Base-by-base conservation (phyloP, 257 asterid species). In the Voacanga thouarsii region DNA sequence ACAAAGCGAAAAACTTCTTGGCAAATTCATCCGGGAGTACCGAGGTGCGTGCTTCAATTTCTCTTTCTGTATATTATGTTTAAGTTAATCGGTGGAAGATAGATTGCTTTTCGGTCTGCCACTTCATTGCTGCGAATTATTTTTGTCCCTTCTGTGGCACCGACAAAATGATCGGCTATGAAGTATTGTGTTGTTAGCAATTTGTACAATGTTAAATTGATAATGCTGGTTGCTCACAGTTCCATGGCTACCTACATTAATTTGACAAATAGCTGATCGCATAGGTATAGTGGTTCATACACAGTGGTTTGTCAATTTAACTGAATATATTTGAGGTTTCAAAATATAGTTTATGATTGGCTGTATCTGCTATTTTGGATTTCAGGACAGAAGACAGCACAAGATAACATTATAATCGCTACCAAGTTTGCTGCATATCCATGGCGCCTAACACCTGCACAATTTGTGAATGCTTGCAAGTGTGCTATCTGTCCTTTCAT, bases 351-450 rank as follows among this genome's bases (percentile, higher is more conserved):
- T 67, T 43, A 21, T 28, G 41, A 63, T 39, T 53, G 21, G 51
- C 53, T 68, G 73, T 23, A 39, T 18, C 50, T 53, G 39, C 57
- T 77, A 26, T 76, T 33, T 80, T 51, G 75, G 53, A 19, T 78
- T 66, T 82, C 86, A 93, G 98, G 96, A 61, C 85, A 79, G 72
- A 78, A 85, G 87, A 85, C 83, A 83, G 85, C 43, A 73, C 78
- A 77, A 80, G 88, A 86, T 79, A 82, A 86, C 55, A 86, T 93
- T 37, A 89, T 91, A 74, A 89, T 95, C 66, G 99, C 99, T 12
- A 91, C 98, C 12, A 93, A 95, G 82, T 93, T 95, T 72, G 99
- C 99, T 72, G 99, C 99, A 15, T 95, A 93, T 80, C 99, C 99
- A 0, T 95, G 99, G 98, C 98, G 98, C 67, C 70, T 93, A 71